Conservation (phyloP, 768 basidiomycete species). For the Gymnopilus junonius region DNA sequence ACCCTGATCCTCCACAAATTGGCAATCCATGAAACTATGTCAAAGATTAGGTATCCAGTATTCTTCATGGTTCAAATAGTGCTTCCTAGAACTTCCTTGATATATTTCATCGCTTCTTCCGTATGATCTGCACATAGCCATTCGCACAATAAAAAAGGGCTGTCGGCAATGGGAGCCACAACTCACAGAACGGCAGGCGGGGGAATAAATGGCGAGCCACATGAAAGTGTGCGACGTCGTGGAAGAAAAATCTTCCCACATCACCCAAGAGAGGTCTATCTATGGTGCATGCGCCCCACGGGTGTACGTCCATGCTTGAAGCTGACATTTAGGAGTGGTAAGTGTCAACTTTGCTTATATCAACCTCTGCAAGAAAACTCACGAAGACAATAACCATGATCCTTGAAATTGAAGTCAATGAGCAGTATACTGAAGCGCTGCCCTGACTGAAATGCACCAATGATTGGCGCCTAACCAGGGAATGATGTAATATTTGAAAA, state of each 20-base stretch:
- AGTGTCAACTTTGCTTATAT: neutral
- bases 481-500: slow-evolving; percentile 7
- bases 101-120: slow-evolving; percentile 39
- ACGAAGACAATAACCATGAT: slow-evolving; percentile 8
- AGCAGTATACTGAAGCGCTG: neutral
- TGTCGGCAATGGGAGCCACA: neutral
- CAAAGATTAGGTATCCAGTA: slow-evolving; percentile 25
- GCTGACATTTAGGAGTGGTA: neutral
- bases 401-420: neutral
- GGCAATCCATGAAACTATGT: slow-evolving; percentile 1
- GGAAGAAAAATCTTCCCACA: slow-evolving; percentile 55
- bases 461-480: slow-evolving; percentile 7
- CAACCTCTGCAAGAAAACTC: neutral
- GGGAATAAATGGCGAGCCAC: slow-evolving; percentile 52
- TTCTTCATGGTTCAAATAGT: slow-evolving; percentile 51
- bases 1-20: slow-evolving; percentile 15
- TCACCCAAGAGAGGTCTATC: slow-evolving; percentile 51
- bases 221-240: slow-evolving; percentile 51
- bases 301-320: slow-evolving; percentile 50
- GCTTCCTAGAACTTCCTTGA: slow-evolving; percentile 41
- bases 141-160: neutral
- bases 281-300: slow-evolving; percentile 54
- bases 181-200: slow-evolving; percentile 46
- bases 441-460: neutral
- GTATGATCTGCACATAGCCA: slow-evolving; percentile 35